Conservation (phyloP, 2,329 filamentous ascomycete genomes). For the Raffaelea deltoideospora region DNA sequence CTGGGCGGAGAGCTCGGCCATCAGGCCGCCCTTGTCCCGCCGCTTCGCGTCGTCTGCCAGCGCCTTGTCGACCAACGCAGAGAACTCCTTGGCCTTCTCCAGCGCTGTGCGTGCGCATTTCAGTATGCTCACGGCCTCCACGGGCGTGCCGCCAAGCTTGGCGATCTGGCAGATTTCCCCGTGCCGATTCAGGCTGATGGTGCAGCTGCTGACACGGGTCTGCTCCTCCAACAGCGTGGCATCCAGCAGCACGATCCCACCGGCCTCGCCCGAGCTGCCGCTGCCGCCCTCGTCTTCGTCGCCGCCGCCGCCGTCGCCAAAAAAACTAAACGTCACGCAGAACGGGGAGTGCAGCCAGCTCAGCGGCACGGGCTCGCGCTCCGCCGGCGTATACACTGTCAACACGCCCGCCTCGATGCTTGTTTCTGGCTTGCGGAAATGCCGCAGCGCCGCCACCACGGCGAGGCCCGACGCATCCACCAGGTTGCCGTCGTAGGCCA, state of each 20-base stretch:
- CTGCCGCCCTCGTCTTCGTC: conserved; percentile 50
- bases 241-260: conserved; percentile 57
- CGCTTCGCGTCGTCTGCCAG: conserved; percentile 65
- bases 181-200: conserved; percentile 75
- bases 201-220: conserved; percentile 55
- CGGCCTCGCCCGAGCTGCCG: no score
- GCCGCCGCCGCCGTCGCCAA: conserved; percentile 46
- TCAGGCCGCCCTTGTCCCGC: conserved; percentile 62
- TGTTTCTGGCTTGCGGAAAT: conserved; percentile 84
- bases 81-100: conserved; percentile 67
- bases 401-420: conserved; percentile 72
- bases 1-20: conserved; percentile 66
- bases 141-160: conserved; percentile 71
- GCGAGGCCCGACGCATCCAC: conserved; percentile 77
- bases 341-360: conserved; percentile 87
- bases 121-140: conserved; percentile 67
- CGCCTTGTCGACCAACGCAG: conserved; percentile 54
- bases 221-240: conserved; percentile 63
- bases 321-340: conserved; percentile 82
- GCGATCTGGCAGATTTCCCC: conserved; percentile 85
- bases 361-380: conserved; percentile 79
- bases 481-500: conserved; percentile 82
- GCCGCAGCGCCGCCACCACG: conserved; percentile 73
- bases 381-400: conserved; percentile 68
- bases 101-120: conserved; percentile 61